Evolutionary conservation across 768 basidiomycete species (phyloP).

Genomic region (Agrocybe praecox): DNA sequence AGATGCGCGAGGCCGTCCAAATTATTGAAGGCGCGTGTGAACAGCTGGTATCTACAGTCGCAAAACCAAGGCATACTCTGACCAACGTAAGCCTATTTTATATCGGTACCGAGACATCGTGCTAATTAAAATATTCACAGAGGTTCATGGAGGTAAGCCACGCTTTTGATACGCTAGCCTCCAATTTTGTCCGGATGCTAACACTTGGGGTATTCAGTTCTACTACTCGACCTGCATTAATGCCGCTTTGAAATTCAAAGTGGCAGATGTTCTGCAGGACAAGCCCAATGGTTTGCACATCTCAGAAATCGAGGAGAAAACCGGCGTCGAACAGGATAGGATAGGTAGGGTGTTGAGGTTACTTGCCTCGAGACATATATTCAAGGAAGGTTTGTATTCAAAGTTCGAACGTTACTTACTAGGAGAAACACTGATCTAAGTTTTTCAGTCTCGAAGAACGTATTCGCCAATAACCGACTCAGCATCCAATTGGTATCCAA

Average conservation of each 20-base stretch:
- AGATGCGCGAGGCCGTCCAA: too few species aligned
- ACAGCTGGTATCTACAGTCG: too few species aligned
- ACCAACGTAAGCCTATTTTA: too few species aligned
- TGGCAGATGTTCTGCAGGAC: background rate
- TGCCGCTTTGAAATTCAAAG: conserved; percentile 23
- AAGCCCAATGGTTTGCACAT: background rate
- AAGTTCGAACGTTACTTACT: too few species aligned
- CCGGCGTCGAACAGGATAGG: background rate
- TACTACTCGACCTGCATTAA: background rate
- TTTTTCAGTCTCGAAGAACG: background rate
- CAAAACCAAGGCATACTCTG: too few species aligned
- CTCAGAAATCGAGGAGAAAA: background rate
- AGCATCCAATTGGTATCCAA: background rate
- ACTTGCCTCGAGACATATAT: background rate
- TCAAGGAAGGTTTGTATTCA: background rate
- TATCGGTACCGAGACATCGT: too few species aligned
- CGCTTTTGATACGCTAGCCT: background rate
- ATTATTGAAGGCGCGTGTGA: too few species aligned
- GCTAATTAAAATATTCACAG: background rate
- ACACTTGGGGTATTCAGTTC: background rate
- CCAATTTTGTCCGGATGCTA: too few species aligned
- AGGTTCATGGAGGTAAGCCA: background rate
- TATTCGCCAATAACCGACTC: background rate
- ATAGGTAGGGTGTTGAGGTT: background rate
- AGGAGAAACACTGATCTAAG: too few species aligned